phyloP scores from a whole-genome alignment of 2,329 filamentous ascomycete species.

The Claviceps lovelessii region DNA sequence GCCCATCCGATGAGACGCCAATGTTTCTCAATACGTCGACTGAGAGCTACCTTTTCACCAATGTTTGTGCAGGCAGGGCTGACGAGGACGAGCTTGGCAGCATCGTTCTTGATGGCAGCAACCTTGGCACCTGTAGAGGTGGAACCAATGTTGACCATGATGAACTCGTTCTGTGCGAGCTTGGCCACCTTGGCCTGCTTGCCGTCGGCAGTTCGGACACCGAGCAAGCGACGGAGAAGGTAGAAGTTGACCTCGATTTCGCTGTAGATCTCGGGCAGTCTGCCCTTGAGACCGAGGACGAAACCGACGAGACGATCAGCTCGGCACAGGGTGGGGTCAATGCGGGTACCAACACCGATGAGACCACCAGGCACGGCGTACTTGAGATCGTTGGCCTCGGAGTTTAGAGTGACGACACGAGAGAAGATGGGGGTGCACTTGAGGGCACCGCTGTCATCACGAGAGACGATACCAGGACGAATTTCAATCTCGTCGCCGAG shows the following conservation, averaged over 20 bases:
- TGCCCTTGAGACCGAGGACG: slow-evolving; percentile 87
- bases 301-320: slow-evolving; percentile 97
- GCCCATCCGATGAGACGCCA: slow-evolving; percentile 93
- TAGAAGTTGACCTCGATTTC: slow-evolving; percentile 99
- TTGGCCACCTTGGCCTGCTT: slow-evolving; percentile 99
- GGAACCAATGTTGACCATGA: slow-evolving; percentile 99
- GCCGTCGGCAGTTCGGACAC: slow-evolving; percentile 94
- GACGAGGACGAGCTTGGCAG: slow-evolving; percentile 84
- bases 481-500: slow-evolving; percentile 98
- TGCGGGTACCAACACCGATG: slow-evolving; percentile 94
- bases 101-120: slow-evolving; percentile 91
- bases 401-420: slow-evolving; percentile 86
- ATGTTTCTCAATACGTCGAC: slow-evolving; percentile 96
- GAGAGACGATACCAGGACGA: slow-evolving; percentile 91
- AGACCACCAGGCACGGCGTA: slow-evolving; percentile 95
- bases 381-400: slow-evolving; percentile 95
- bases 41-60: slow-evolving; percentile 94
- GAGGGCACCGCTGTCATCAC: slow-evolving; percentile 83
- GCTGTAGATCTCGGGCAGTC: slow-evolving; percentile 90
- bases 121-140: slow-evolving; percentile 97
- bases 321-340: slow-evolving; percentile 95
- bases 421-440: slow-evolving; percentile 97
- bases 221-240: slow-evolving; percentile 80
- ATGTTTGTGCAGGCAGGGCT: slow-evolving; percentile 93
- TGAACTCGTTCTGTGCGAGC: slow-evolving; percentile 92